A percentile compares a stretch with the other conserved stretches of the same genome.
Conservation (phyloP, 2,329 filamentous ascomycete genomes). For the Elsinoe necatrix region DNA sequence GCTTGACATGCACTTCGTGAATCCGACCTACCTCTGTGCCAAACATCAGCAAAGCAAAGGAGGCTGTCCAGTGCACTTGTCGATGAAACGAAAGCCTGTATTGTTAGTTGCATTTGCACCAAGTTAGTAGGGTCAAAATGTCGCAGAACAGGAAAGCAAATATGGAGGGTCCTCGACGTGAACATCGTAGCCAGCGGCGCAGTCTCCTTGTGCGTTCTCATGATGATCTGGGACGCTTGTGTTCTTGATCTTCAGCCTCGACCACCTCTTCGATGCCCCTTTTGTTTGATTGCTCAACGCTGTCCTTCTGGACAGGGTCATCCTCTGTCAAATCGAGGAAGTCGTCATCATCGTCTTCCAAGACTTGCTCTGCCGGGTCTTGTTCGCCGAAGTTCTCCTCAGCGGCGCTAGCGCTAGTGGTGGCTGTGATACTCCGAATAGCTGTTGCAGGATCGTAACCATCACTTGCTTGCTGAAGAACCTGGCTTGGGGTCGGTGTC, state of each 20-base stretch:
- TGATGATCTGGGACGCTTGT: slow-evolving; percentile 18
- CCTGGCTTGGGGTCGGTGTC: background rate
- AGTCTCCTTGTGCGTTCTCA: slow-evolving; percentile 3
- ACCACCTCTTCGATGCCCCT: slow-evolving; percentile 13
- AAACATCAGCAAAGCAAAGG: too few species aligned
- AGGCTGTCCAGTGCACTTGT: too few species aligned
- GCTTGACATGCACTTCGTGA: background rate
- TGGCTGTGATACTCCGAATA: background rate
- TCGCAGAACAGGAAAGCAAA: background rate
- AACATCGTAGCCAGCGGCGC: background rate
- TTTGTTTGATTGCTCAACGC: slow-evolving; percentile 9
- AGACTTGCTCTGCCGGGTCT: slow-evolving; percentile 21
- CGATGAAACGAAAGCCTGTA: background rate
- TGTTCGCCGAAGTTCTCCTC: background rate
- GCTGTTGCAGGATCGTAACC: background rate
- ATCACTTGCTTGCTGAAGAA: background rate
- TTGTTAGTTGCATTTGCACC: slow-evolving; percentile 2
- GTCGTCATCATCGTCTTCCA: slow-evolving; percentile 20
- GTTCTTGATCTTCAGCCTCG: slow-evolving; percentile 15
- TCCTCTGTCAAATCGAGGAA: slow-evolving; percentile 19
- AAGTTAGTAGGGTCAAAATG: background rate
- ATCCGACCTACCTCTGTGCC: too few species aligned
- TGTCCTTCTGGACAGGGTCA: background rate
- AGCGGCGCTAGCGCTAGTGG: background rate
- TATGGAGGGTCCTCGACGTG: background rate